Evolutionary conservation across 805 yeast species (phyloP).

Genomic region (Saccharomycopsis sp.): DNA sequence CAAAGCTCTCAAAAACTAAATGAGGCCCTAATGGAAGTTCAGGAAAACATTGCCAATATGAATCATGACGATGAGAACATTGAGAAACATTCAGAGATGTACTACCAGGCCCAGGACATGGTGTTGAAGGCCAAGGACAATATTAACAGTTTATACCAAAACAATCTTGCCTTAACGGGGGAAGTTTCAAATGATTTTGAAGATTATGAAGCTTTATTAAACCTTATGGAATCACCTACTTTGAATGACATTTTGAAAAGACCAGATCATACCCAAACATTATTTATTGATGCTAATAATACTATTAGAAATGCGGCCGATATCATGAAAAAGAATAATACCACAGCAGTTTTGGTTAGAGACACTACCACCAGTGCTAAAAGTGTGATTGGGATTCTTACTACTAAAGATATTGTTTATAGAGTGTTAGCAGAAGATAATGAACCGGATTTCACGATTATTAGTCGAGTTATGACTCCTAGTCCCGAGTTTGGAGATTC

Average conservation of each 20-base stretch:
- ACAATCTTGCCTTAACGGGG: conserved; percentile 14
- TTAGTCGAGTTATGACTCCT: conserved; percentile 35
- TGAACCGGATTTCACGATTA: conserved; percentile 28
- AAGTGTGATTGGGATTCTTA: conserved; percentile 34
- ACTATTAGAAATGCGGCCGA: conserved; percentile 31
- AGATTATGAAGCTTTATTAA: conserved; percentile 30
- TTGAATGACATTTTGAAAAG: conserved; percentile 23
- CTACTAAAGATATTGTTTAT: conserved; percentile 35
- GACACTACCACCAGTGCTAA: conserved; percentile 25
- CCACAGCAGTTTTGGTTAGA: conserved; percentile 33
- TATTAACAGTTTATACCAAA: conserved; percentile 13
- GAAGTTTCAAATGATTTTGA: conserved; percentile 17
- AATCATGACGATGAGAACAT: conserved; percentile 14
- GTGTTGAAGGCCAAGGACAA: conserved; percentile 16
- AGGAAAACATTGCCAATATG: conserved; percentile 22
- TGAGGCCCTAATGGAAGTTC: conserved; percentile 24
- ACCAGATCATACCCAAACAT: conserved; percentile 24
- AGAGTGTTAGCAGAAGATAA: conserved; percentile 29
- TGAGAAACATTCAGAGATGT: conserved; percentile 17
- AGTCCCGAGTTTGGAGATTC: conserved; percentile 36
- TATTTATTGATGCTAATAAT: conserved; percentile 28
- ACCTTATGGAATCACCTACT: conserved; percentile 33
- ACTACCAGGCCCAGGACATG: conserved; percentile 18
- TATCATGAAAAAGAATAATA: conserved; percentile 28
- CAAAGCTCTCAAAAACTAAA: conserved; percentile 27